Evolutionary conservation across 495 filamentous ascomycete species (phyloP).

Genomic region (Elaphomyces granulatus): DNA sequence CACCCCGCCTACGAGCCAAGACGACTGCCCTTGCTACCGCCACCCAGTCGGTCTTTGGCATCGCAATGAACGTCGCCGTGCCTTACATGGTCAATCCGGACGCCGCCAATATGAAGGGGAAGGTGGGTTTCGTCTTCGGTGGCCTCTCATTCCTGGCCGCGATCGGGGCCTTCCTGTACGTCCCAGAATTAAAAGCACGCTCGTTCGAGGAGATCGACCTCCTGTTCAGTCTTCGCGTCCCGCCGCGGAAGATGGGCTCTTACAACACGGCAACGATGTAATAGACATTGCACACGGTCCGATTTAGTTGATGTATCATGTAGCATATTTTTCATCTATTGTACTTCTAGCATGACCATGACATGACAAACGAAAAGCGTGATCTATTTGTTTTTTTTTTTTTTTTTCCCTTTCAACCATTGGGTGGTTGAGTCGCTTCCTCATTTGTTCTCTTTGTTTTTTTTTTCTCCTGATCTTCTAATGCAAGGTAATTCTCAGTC

Average conservation of each 20-base stretch:
- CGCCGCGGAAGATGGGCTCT: slow-evolving; percentile 11
- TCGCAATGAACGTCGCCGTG: slow-evolving; percentile 47
- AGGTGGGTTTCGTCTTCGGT: slow-evolving; percentile 55
- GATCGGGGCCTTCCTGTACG: slow-evolving; percentile 35
- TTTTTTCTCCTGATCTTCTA: no score
- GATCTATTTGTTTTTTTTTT: no score
- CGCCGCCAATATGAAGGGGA: slow-evolving; percentile 46
- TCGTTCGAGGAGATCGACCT: slow-evolving; percentile 45
- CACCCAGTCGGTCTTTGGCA: slow-evolving; percentile 41
- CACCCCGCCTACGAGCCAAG: slow-evolving; percentile 43
- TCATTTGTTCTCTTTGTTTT: no score
- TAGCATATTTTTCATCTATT: no score
- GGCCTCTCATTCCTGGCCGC: slow-evolving; percentile 30
- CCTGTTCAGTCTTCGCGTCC: slow-evolving; percentile 23
- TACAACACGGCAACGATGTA: background rate
- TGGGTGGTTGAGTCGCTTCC: no score
- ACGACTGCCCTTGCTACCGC: slow-evolving; percentile 49
- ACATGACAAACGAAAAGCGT: no score
- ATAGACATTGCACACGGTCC: background rate
- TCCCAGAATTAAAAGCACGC: slow-evolving; percentile 45
- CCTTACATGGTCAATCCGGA: slow-evolving; percentile 56
- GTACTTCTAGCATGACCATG: no score
- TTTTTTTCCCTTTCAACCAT: no score
- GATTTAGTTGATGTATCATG: no score
- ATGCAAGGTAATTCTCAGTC: no score